A percentile compares a stretch with the other conserved stretches of the same genome.
Evolutionary conservation across 2,329 filamentous ascomycete species (phyloP).

Genomic region (Xylaria sp.): DNA sequence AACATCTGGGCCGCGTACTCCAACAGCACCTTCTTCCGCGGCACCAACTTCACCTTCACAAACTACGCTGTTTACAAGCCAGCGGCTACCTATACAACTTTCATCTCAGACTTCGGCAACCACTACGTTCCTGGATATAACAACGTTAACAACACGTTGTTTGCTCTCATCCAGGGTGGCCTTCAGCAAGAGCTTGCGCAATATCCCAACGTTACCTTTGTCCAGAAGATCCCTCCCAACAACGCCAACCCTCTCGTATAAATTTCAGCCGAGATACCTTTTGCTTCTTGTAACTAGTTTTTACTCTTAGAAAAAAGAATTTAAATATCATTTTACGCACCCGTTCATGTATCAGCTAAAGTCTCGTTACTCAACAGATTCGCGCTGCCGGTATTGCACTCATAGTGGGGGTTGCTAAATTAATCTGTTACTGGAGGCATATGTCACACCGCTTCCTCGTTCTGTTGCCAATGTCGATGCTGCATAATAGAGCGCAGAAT

Average conservation of each 20-base stretch:
- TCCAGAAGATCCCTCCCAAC: constrained; percentile 31
- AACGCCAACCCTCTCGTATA: constrained; percentile 31
- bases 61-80: constrained; percentile 36
- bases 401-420: no score
- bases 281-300: constrained; percentile 19
- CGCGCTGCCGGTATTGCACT: neutral
- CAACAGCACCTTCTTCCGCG: constrained; percentile 36
- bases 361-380: neutral
- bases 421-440: no score
- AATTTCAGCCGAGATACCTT: constrained; percentile 2
- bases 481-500: neutral
- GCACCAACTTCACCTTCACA: constrained; percentile 36
- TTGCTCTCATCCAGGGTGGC: constrained; percentile 30
- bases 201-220: constrained; percentile 34
- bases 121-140: constrained; percentile 31
- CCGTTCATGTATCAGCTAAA: neutral
- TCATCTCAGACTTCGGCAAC: constrained; percentile 28
- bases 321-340: neutral
- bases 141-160: constrained; percentile 15
- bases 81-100: constrained; percentile 31
- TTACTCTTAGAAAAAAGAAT: neutral
- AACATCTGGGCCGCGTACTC: constrained; percentile 31
- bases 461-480: neutral
- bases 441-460: neutral
- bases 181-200: constrained; percentile 18